Evolutionary conservation across 805 yeast species (phyloP), one percentile per base, ranked within the genome.

Genomic region (Saturnispora mendoncae): DNA sequence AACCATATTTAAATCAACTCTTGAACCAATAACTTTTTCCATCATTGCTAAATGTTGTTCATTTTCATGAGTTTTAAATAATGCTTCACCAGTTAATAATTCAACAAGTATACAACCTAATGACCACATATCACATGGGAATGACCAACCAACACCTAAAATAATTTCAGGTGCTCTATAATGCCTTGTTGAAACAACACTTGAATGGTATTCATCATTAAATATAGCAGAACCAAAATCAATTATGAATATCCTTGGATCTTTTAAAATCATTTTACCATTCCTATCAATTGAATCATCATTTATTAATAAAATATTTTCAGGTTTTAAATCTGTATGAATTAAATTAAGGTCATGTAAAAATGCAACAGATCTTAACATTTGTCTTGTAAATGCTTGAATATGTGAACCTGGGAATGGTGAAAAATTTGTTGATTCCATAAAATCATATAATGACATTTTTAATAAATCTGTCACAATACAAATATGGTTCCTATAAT

Each of bases 171-270:
- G 98, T 0, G 98, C 98, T 41, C 98, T 68, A 60, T 92, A 92
- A 61, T 92, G 98, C 38, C 99, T 71, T 2, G 99, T 92, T 6
- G 95, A 84, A 9, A 92, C 95, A 13, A 92, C 78, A 17, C 83
- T 76, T 3, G 94, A 79, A 66, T 92, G 99, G 57, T 84, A 87
- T 63, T 92, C 97, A 61, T 88, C 94, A 51, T 84, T 74, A 54
- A 92, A 92, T 4, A 94, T 79, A 0, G 98, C 96, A 30, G 92
- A 79, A n/a, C 99, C 99, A 61, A 92, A 92, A 64, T 92, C 99
- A 46, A 92, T 92, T 21, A 90, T 74, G 57, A 85, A 87, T 41
- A 92, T 84, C 46, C 76, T 71, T 2, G 97, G 94, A 56, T 84
- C 78, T 36, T 70, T 72, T 48, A 92, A 69, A 8, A 85, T 68